Evolutionary conservation across 108 stramenopile genomes (phyloP).

Genomic region (Aurantiochytrium sp.): DNA sequence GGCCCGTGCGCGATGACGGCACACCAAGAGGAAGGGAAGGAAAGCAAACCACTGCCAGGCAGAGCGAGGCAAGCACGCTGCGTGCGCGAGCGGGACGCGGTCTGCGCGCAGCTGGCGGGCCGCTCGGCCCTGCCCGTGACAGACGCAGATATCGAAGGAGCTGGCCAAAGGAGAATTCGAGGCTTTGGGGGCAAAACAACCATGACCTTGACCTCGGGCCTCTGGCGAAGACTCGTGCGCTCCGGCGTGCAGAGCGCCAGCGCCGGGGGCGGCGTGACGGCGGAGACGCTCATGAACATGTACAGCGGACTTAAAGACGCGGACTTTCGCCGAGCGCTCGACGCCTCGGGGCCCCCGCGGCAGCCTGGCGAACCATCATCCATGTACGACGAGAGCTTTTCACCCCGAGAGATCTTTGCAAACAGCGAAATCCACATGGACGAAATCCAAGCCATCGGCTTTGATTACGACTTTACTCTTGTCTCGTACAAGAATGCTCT

Average conservation of each 20-base stretch:
- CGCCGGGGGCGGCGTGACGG: neutral
- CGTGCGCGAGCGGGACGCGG: no score
- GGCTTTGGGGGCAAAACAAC: no score
- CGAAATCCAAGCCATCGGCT: conserved; percentile 80
- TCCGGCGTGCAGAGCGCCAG: neutral
- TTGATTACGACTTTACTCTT: conserved; percentile 92
- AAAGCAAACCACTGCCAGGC: no score
- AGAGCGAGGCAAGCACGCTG: no score
- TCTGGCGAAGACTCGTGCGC: neutral
- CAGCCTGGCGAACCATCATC: neutral
- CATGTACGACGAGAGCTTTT: neutral
- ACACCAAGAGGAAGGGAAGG: no score
- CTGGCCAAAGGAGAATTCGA: no score
- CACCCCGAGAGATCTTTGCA: conserved; percentile 50
- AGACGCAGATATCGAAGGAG: no score
- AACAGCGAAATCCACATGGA: conserved; percentile 82
- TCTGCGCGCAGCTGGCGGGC: no score
- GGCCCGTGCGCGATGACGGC: no score
- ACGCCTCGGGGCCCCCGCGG: neutral
- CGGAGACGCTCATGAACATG: neutral
- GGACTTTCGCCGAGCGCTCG: neutral
- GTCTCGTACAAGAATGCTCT: conserved; percentile 76
- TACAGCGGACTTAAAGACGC: neutral
- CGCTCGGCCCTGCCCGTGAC: no score
- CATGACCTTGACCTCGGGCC: neutral